Conservation (phyloP, 164 flowering plant genomes). For the Vitis labrusca region DNA sequence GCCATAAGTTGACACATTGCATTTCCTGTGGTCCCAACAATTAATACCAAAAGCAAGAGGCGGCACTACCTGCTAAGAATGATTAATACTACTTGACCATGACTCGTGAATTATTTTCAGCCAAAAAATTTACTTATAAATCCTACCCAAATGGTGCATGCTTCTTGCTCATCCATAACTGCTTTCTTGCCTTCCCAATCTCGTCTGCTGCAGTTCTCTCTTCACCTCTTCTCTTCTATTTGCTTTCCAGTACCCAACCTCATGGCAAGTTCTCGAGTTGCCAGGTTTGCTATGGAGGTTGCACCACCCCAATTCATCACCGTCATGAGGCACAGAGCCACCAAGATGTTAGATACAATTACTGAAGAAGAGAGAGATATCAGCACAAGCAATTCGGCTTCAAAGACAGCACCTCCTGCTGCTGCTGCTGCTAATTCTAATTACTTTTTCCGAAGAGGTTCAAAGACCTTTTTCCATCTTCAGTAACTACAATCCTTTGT, state of each 20-base stretch:
- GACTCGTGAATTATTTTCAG: conserved; percentile 18
- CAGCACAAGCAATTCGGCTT: conserved; percentile 4
- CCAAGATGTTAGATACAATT: conserved; percentile 54
- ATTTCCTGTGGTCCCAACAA: not conserved
- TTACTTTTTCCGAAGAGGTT: conserved; percentile 16
- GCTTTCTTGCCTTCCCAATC: not conserved
- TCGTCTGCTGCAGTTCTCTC: not conserved
- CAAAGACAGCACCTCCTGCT: not conserved
- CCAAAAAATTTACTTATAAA: conserved; percentile 19
- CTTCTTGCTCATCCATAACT: conserved; percentile 8
- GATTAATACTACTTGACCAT: not conserved
- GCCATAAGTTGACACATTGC: not conserved
- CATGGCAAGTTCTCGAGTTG: conserved; percentile 48
- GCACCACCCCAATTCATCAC: conserved; percentile 53
- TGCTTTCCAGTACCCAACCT: too few relatives aligned
- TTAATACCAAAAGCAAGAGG: conserved; percentile 24
- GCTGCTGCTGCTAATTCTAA: conserved; percentile 5
- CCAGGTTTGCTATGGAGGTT: conserved; percentile 45
- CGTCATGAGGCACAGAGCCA: conserved; percentile 42
- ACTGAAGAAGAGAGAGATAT: conserved; percentile 45
- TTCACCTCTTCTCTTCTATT: not conserved
- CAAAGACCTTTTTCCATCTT: conserved; percentile 23
- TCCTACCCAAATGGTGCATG: not conserved
- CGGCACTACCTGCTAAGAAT: conserved; percentile 26
- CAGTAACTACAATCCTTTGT: conserved; percentile 8